A percentile compares a stretch with the other conserved stretches of the same genome.
phyloP scores from a whole-genome alignment of 805 yeast genomes.

The Kurtzmaniella cleridarum region DNA sequence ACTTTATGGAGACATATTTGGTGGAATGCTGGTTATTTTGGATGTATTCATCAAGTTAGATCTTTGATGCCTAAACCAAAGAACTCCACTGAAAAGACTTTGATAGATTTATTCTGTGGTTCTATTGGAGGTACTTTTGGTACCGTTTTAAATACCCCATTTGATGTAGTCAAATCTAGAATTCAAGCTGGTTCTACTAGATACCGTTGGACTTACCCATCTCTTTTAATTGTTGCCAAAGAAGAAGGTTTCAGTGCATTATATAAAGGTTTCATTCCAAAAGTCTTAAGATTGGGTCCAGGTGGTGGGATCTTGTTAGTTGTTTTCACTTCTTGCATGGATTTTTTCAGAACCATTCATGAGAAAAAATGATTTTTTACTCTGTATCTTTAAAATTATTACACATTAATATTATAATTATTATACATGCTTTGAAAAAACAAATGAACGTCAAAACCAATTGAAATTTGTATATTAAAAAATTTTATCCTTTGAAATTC shows the following conservation, averaged over 20 bases:
- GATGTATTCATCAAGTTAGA: conserved; percentile 86
- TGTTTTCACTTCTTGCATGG: conserved; percentile 94
- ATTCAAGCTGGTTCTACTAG: conserved; percentile 88
- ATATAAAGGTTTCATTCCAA: conserved; percentile 95
- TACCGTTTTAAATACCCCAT: conserved; percentile 92
- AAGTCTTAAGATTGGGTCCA: conserved; percentile 95
- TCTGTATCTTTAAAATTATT: neutral
- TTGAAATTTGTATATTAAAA: no score
- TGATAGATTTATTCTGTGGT: conserved; percentile 88
- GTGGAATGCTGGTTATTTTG: conserved; percentile 99
- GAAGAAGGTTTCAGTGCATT: conserved; percentile 93
- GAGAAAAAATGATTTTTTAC: conserved; percentile 9
- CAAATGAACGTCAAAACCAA: neutral
- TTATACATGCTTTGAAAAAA: neutral
- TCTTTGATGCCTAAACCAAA: conserved; percentile 72
- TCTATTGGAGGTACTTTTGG: conserved; percentile 96
- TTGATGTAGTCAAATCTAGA: conserved; percentile 95
- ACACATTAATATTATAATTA: neutral
- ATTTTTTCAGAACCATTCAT: conserved; percentile 70
- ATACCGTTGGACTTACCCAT: conserved; percentile 89
- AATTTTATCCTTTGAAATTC: no score
- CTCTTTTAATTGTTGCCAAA: conserved; percentile 63
- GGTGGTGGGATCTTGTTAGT: conserved; percentile 98
- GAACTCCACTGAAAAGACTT: conserved; percentile 65
- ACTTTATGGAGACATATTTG: conserved; percentile 94